phyloP scores from a whole-genome alignment of 2,329 filamentous ascomycete species.

The Calonectria hawksworthii region DNA sequence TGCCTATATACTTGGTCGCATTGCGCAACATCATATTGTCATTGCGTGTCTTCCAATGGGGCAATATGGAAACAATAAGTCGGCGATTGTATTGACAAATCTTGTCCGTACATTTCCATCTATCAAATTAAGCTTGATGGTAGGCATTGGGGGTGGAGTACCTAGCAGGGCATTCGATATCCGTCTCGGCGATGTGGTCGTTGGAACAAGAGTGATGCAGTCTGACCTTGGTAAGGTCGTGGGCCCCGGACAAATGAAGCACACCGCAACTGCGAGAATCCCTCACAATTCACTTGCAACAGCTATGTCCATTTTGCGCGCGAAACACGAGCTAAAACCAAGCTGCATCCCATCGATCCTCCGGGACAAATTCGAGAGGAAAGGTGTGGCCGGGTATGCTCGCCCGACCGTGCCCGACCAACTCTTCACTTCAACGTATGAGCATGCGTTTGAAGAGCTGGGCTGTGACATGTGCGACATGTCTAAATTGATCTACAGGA shows the following conservation, averaged over 20 bases:
- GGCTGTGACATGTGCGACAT: background rate
- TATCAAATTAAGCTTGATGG: slow-evolving; percentile 32
- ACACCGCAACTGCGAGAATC: background rate
- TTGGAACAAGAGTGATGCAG: slow-evolving; percentile 45
- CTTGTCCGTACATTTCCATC: slow-evolving; percentile 58
- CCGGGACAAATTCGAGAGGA: background rate
- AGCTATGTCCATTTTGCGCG: slow-evolving; percentile 23
- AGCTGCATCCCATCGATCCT: background rate
- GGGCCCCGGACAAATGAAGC: background rate
- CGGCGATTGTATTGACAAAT: slow-evolving; percentile 40
- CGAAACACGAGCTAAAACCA: slow-evolving; percentile 2
- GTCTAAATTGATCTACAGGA: background rate
- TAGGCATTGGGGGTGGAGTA: slow-evolving; percentile 41
- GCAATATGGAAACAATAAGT: slow-evolving; percentile 40
- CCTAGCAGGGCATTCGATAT: slow-evolving; percentile 37
- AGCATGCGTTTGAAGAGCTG: background rate
- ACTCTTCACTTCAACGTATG: background rate
- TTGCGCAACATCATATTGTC: slow-evolving; percentile 42
- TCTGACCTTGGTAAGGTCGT: slow-evolving; percentile 43
- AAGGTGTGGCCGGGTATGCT: background rate
- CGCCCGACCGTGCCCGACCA: slow-evolving; percentile 11
- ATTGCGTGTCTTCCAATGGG: slow-evolving; percentile 42
- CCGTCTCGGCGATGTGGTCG: slow-evolving; percentile 44
- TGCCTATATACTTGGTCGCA: slow-evolving; percentile 39
- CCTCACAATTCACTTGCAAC: background rate